Base-by-base conservation (phyloP, 78 protist genomes). In the Diacronema lutheri region DNA sequence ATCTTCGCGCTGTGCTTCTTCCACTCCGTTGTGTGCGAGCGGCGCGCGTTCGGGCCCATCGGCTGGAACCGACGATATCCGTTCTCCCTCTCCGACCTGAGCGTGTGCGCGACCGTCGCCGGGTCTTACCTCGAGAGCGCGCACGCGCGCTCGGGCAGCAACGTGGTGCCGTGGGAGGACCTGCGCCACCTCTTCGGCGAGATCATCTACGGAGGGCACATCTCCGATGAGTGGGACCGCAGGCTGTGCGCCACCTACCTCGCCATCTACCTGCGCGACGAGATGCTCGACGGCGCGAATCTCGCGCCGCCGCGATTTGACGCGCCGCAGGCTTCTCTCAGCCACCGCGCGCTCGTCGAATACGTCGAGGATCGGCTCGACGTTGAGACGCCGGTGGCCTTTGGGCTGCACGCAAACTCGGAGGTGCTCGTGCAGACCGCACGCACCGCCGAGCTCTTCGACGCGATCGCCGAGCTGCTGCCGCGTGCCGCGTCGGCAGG, bases 171-270 rank as follows among this genome's bases (percentile, higher is more conserved):
- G 38, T 95, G 98, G 98, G 93, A 79, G 31, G 95, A 95, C 66
- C 71, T 95, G 41, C 77, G 90, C 26, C 93, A 95, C 91, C 88
- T 95, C 38, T 93, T 93, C 64, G 96, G 98, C 20, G 95, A 95
- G 86, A 93, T 95, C 74, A 91, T 95, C 95, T 95, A 95, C 85
- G 98, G 98, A 4, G 98, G 98, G 0, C 98, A 95, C 89, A 91
- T 95, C 40, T 84, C 95, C 31, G 95, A 95, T 85, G 89, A 87
- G 72, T 84, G 90, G 81, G 98, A 95, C 66, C 90, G 98, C 21
- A 85, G 89, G 37, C 89, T 92, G 50, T 87, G 90, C 87, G 11
- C 1, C 31, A 85, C 98, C 55, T 95, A 93, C 91, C 85, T 95
- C 37, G 62, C 87, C 55, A 40, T 1, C 35, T 90, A 31, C 78